Base-by-base conservation (phyloP, 2,329 filamentous ascomycete genomes). In the Fusarium subglutinans region DNA sequence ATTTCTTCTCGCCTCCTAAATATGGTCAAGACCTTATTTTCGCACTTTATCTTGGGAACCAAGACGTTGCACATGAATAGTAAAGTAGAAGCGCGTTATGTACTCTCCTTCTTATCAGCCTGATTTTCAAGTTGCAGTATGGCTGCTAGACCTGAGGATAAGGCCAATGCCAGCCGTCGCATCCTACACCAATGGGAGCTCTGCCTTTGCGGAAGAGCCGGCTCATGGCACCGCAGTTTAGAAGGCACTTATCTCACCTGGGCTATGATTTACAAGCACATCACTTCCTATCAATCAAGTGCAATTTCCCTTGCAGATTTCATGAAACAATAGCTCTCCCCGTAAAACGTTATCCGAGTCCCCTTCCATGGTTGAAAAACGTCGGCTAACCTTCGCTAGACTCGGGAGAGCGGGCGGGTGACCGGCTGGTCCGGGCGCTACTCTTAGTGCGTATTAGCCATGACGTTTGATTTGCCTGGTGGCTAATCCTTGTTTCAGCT, bases 181-280 rank as follows among this genome's bases (percentile, higher is more conserved):
- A 18, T 24, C 4, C 6, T 0, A 14, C 8, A 0, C 8, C 11
- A n/a, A 13, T 3, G 0, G 28, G 18, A 33, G 4, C 4, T 1
- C 6, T 3, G 8, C 14, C 22, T 4, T 51, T 24, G 2, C n/a
- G n/a, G 18, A 4, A 20, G 1, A 53, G 50, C 13, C 33, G 33
- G 50, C 33, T 26, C 3, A 22, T 1, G 13, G n/a, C 18, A 3
- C 2, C 22, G 3, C 8, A 12, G n/a, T 0, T 20, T 15, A 0
- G 3, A 37, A 53, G 13, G 4, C 18, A 11, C 50, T 26, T 37
- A 37, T 5, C 30, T 35, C n/a, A 1, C 18, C 14, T 37, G 2
- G 8, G 20, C 0, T 2, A 28, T 5, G 3, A 17, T 38, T 2
- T 13, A 4, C n/a, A 38, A 28, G 3, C 51, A 26, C 7, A 22